Percentiles rank a stretch among this genome's conserved stretches.
Conservation (phyloP, 305 asterid species). For the Solanum hybrid region DNA sequence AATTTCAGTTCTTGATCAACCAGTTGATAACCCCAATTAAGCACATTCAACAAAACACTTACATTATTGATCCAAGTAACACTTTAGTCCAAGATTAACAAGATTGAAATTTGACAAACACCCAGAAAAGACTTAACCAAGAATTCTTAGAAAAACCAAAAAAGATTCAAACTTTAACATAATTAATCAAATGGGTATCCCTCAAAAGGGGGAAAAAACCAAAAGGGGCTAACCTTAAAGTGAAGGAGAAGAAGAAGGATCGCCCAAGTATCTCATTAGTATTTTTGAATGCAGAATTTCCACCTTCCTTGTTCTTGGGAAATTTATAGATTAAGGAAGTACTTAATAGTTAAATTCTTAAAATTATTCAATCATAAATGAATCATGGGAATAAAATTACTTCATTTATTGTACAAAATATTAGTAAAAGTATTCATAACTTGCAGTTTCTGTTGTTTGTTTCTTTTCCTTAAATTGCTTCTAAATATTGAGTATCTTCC, state of each 20-base stretch:
- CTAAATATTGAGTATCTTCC: not conserved
- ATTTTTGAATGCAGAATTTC: not conserved
- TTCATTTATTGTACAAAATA: not conserved
- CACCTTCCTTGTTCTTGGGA: not conserved
- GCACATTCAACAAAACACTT: constrained; percentile 3
- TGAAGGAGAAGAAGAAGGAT: not conserved
- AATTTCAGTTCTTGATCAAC: not conserved
- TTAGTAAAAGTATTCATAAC: not conserved
- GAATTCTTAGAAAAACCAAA: not conserved
- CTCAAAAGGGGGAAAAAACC: not conserved
- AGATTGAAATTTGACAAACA: not conserved
- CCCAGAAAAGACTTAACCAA: not conserved
- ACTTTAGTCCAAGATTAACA: not conserved
- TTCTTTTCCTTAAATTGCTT: not conserved
- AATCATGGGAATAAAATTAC: not conserved
- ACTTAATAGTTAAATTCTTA: not conserved
- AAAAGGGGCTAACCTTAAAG: not conserved
- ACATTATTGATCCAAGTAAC: not conserved
- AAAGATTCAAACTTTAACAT: not conserved
- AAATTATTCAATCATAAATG: not conserved
- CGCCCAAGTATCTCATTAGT: not conserved
- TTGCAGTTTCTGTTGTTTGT: not conserved
- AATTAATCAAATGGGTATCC: not conserved
- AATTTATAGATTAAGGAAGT: not conserved
- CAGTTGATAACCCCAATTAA: not conserved